Percentiles rank a stretch among this genome's conserved stretches.
Evolutionary conservation across 2,329 filamentous ascomycete species (phyloP).

Genomic region (Neofusicoccum sp.): DNA sequence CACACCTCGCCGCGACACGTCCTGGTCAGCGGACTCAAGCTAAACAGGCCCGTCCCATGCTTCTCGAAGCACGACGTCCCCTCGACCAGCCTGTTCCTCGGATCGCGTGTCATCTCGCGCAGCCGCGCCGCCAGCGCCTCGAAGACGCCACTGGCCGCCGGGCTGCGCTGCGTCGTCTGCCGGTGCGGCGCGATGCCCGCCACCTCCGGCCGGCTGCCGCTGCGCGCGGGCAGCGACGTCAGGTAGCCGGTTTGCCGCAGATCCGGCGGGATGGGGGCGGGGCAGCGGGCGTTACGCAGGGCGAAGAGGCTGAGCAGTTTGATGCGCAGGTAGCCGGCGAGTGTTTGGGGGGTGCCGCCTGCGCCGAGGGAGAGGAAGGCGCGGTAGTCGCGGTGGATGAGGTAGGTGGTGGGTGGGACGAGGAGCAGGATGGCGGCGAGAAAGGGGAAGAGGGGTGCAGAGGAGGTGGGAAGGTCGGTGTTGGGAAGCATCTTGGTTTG

Average conservation of each 20-base stretch:
- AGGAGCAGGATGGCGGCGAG: constrained; percentile 28
- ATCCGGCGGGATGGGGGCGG: constrained; percentile 56
- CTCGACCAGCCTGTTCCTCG: constrained; percentile 40
- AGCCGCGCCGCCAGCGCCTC: constrained; percentile 46
- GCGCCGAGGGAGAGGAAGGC: constrained; percentile 78
- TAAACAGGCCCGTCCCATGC: constrained; percentile 76
- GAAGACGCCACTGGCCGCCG: constrained; percentile 42
- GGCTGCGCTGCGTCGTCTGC: constrained; percentile 71
- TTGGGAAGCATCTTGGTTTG: background rate
- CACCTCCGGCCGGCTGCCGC: constrained; percentile 66
- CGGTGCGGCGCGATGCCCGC: constrained; percentile 80
- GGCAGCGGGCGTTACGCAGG: constrained; percentile 68
- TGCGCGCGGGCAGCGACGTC: constrained; percentile 60
- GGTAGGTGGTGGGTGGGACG: constrained; percentile 25
- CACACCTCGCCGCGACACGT: constrained; percentile 80
- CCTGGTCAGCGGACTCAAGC: constrained; percentile 64
- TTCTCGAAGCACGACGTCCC: constrained; percentile 80
- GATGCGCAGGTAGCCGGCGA: constrained; percentile 72
- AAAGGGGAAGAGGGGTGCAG: constrained; percentile 20
- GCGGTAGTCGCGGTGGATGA: constrained; percentile 70
- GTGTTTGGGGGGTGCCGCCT: constrained; percentile 76
- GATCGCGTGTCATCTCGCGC: constrained; percentile 28
- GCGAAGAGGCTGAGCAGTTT: constrained; percentile 72
- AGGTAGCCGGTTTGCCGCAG: constrained; percentile 63
- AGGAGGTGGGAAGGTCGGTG: background rate